Conservation (phyloP, 345 rosid genomes). For the Psidium guajava region DNA sequence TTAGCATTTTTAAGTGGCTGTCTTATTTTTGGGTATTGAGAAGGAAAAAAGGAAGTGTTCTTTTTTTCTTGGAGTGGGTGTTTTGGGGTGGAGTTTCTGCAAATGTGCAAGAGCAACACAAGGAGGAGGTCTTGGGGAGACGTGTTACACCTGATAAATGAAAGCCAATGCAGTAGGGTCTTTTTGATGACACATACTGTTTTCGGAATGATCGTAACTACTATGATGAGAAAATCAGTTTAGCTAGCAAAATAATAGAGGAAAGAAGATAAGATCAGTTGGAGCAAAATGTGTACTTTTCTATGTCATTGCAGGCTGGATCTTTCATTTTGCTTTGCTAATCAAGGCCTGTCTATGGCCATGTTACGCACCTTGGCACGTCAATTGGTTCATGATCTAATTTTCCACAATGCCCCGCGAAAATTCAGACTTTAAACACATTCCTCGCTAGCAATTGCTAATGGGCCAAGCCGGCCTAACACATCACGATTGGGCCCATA, state of each 20-base stretch:
- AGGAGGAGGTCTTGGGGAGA: too few relatives aligned
- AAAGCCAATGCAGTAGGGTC: too few relatives aligned
- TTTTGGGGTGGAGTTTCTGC: not conserved
- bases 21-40: not conserved
- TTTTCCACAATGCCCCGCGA: too few relatives aligned
- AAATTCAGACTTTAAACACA: too few relatives aligned
- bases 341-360: not conserved
- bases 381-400: too few relatives aligned
- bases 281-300: not conserved
- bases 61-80: not conserved
- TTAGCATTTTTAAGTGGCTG: not conserved
- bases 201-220: too few relatives aligned
- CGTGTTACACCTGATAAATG: too few relatives aligned
- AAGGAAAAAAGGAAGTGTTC: not conserved
- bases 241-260: not conserved
- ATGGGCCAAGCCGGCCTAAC: too few relatives aligned
- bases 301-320: not conserved
- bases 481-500: not conserved
- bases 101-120: not conserved
- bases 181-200: too few relatives aligned
- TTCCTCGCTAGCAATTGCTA: too few relatives aligned
- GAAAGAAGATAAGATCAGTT: not conserved
- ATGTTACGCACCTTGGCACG: not conserved
- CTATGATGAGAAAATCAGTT: too few relatives aligned
- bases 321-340: not conserved